Evolutionary conservation across 208 protist species (phyloP), one percentile per base, ranked within the genome.

Genomic region (Acanthamoeba lenticulata): DNA sequence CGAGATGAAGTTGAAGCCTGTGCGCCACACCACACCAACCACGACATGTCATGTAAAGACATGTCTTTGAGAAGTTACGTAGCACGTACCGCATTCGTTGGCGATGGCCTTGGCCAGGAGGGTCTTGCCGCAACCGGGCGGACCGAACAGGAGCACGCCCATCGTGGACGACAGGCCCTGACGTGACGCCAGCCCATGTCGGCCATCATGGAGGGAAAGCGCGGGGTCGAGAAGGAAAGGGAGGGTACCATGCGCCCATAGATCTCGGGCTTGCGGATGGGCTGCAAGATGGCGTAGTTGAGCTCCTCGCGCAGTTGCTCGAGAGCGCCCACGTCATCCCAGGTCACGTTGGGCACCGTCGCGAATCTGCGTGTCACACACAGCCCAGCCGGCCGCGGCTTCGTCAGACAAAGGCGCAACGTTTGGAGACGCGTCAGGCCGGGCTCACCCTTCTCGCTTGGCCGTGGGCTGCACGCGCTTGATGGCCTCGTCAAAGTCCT

Each of bases 1-100:
- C 17, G 98, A 99, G 94, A 99, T 99, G 96, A 99, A 99, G 95
- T 98, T 99, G 13, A 98, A 98, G 17, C 98, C 98, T 36, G 97
- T 98, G 94, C 99, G 98, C 94, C 99, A 98, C 21, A 98, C 98
- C 90, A 99, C 98, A 9, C 98, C 98, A 96, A 99, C 99, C 27
- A 98, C 98, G 13, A 99, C 36, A 7, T 9, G 67, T 24, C 42
- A 42, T 6, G 67, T 21, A 92, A 6, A 79, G 11, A 21, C 21
- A 92, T 6, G 7, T 19, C 9, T 13, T 32, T 29, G 32, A 79
- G 42, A 11, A 92, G 27, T n/a, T n/a, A n/a, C 27, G 9, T 52
- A 15, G 47, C 47, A 52, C 47, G 94, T 55, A 38, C 90, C 69
- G 65, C 93, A 91, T 85, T 97, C 94, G 55, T 95, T 97, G 1